Base-by-base conservation (phyloP, 306 rosid genomes). In the Pueraria montana region DNA sequence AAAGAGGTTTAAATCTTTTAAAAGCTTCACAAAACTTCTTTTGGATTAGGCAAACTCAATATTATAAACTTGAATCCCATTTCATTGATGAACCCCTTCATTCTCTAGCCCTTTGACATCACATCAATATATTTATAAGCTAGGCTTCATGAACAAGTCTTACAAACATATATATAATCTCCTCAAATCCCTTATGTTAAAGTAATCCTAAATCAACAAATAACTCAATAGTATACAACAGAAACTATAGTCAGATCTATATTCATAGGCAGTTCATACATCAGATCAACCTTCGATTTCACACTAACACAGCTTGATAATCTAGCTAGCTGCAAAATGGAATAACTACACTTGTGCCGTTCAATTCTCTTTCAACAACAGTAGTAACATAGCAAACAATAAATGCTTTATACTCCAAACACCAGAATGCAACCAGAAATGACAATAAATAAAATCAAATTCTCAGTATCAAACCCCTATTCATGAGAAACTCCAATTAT, bases 261-360 rank as follows among this genome's bases (percentile, higher is more conserved):
- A 64, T 64, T 12, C 75, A 78, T 42, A 20, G 17, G 17, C 36
- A 21, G 53, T 46, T 62, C 40, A 72, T 55, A 65, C 21, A 74
- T 43, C 72, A 77, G 75, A 62, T 42, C 68, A 56, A 56, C 14
- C 0, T 20, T 21, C 14, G 21, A 20, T 10, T 9, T 72, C 55
- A 72, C 55, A 72, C 34, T 24, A 14, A 78, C 8, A 70, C 42
- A 70, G 71, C 75, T 65, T 55, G 49, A 53, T 45, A 27, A 65
- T 67, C 65, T 32, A 79, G 63, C 34, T 56, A 77, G 49, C 59
- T 71, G 80, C 74, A 71, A 73, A 81, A 84, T 50, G 56, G 64
- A 69, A 70, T 30, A 4, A 59, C 43, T 53, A 10, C 26, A 49
- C 50, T 53, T 24, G 36, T 17, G 13, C 78, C 11, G 6, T 23